phyloP scores from a whole-genome alignment of 2,329 filamentous ascomycete genomes.

The Sporothrix inflata region DNA sequence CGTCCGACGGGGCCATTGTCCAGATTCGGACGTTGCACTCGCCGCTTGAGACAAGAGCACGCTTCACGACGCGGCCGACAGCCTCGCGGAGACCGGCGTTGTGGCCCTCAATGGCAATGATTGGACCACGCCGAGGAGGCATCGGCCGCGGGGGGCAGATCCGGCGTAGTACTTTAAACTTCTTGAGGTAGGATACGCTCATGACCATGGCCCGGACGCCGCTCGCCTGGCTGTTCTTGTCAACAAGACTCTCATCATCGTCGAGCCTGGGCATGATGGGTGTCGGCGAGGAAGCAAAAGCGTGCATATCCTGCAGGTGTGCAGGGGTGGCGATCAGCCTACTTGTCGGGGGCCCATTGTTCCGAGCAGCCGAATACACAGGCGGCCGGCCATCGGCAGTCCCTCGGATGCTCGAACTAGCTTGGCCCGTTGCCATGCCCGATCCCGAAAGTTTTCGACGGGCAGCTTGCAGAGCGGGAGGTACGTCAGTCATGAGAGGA shows the following conservation, averaged over 20 bases:
- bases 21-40: conserved; percentile 50
- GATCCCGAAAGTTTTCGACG: not conserved
- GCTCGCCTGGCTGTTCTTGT: conserved; percentile 43
- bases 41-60: conserved; percentile 56
- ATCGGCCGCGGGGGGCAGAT: conserved; percentile 68
- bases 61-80: conserved; percentile 67
- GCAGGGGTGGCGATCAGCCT: not conserved
- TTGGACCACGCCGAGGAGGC: conserved; percentile 65
- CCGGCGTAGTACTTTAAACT: conserved; percentile 74
- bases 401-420: not conserved
- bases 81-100: conserved; percentile 54
- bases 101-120: conserved; percentile 83
- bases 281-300: conserved; percentile 27
- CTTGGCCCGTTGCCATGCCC: not conserved
- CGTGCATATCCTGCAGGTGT: conserved; percentile 24
- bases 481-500: conserved; percentile 52
- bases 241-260: not conserved
- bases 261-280: not conserved
- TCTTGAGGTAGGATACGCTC: conserved; percentile 73
- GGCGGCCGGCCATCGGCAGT: not conserved
- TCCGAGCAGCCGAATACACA: too few species aligned
- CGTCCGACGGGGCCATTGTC: conserved; percentile 1
- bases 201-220: conserved; percentile 72
- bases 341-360: not conserved
- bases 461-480: not conserved